Base-by-base conservation (phyloP, 176 grass and related monocot genomes). In the Pharus latifolius region DNA sequence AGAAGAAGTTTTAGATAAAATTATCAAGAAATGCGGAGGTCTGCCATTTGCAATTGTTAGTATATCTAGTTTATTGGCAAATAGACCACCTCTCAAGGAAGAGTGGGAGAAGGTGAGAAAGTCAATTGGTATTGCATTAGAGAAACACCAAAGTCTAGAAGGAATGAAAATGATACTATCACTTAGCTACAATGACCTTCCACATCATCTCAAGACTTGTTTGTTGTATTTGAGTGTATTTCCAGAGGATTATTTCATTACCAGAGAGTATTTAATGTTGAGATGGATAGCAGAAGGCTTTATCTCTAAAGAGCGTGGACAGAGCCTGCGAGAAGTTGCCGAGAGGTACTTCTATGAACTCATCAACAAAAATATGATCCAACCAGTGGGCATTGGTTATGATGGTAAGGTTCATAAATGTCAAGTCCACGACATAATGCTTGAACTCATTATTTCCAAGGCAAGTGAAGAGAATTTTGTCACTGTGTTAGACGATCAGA, bases 221-320 rank as follows among this genome's bases (percentile, higher is more conserved):
- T 12, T 84, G 14, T 17, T 84, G 27, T 79, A 79, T 41, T 74
- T 73, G 15, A 60, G 75, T 38, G 60, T 73, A 16, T 85, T 84
- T 25, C 80, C 73, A 2, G 61, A 65, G 30, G 59, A 57, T 37
- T 48, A 15, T 55, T 15, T 38, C 7, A 49, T 85, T n/a, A 57
- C 56, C 2, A 42, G 11, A 12, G 41, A 58, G 1, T 60, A 28
- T 17, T 11, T 85, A 17, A 74, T 85, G 45, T 24, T 49, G 29
- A 54, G 64, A 20, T 85, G 82, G 82, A 66, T 79, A 4, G 68
- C 75, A 12, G 82, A 79, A 67, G 76, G 75, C 20, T 74, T 85
- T 11, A 68, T 79, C 26, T 50, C 52, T 60, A 35, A 16, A 2
- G 61, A 68, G 11, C 0, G 14, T 1, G 67, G 69, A 2, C 10